Percentiles rank a stretch among this genome's conserved stretches.
Evolutionary conservation across 352 stramenopile species (phyloP).

Genomic region (Phytophthora tentaculata): DNA sequence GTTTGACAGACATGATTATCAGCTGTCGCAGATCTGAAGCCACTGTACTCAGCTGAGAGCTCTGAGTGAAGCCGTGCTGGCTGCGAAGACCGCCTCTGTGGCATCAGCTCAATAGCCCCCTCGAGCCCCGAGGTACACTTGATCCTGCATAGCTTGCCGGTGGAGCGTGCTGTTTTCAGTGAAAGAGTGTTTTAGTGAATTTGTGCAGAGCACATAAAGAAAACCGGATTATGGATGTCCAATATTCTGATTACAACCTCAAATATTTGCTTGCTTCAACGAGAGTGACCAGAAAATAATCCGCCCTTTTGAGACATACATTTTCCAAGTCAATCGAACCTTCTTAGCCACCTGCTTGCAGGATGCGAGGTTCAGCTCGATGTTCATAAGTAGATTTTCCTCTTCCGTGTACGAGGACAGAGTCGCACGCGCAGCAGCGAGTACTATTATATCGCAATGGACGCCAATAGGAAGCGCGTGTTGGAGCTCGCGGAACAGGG

Average conservation of each 20-base stretch:
- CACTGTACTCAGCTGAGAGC: conserved; percentile 1
- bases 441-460: conserved; percentile 38
- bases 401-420: conserved; percentile 7
- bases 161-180: background rate
- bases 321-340: conserved; percentile 8
- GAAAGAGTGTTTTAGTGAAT: background rate
- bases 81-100: no score
- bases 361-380: conserved; percentile 7
- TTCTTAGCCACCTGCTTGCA: conserved; percentile 2
- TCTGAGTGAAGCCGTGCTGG: background rate
- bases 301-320: conserved; percentile 16
- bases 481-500: conserved; percentile 67
- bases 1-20: background rate
- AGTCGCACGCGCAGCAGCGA: conserved; percentile 10
- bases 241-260: conserved; percentile 17
- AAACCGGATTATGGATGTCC: conserved; percentile 3
- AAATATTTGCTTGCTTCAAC: conserved; percentile 22
- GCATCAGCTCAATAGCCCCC: no score
- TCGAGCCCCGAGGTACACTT: no score
- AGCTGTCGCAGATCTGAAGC: conserved; percentile 20
- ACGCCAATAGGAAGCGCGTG: conserved; percentile 49
- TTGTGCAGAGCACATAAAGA: conserved; percentile 2
- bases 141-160: no score
- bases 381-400: conserved; percentile 14
- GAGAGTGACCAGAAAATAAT: conserved; percentile 17